Conservation (phyloP, 2,329 filamentous ascomycete genomes). For the Alternaria gaisen region DNA sequence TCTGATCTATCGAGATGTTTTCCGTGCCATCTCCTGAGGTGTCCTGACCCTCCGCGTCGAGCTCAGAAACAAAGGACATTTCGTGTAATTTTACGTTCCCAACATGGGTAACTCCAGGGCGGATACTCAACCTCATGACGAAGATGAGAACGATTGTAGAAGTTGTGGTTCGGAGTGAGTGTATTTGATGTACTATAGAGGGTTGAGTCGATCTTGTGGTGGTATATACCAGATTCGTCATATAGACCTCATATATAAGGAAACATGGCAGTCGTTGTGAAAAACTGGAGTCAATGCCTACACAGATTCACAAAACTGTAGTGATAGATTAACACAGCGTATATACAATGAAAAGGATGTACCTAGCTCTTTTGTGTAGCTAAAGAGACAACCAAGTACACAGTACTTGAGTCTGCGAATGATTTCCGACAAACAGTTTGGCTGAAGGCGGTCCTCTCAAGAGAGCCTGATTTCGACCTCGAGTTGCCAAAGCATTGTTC, state of each 20-base stretch:
- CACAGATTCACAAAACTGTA: not conserved
- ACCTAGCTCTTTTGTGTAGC: not conserved
- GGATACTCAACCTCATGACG: not conserved
- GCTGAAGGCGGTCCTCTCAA: not conserved
- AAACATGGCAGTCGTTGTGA: not conserved
- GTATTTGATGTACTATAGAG: not conserved
- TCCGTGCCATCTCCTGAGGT: not conserved
- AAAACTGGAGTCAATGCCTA: not conserved
- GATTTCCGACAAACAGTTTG: not conserved
- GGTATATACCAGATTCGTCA: not conserved
- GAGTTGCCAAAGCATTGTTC: not conserved
- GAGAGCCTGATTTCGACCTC: not conserved
- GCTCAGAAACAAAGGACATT: conserved; percentile 17
- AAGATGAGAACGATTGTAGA: not conserved
- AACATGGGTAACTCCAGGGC: conserved; percentile 2
- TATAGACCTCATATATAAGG: not conserved
- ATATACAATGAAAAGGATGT: not conserved
- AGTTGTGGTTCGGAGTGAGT: not conserved
- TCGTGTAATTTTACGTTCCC: conserved; percentile 22
- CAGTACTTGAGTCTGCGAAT: not conserved
- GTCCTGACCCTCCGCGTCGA: conserved; percentile 17
- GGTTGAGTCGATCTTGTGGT: not conserved
- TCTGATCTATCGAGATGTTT: not conserved
- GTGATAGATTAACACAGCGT: not conserved
- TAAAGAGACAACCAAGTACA: not conserved